A percentile compares a stretch with the other conserved stretches of the same genome.
phyloP scores from a whole-genome alignment of 768 basidiomycete genomes.

The Ramaria rubella region DNA sequence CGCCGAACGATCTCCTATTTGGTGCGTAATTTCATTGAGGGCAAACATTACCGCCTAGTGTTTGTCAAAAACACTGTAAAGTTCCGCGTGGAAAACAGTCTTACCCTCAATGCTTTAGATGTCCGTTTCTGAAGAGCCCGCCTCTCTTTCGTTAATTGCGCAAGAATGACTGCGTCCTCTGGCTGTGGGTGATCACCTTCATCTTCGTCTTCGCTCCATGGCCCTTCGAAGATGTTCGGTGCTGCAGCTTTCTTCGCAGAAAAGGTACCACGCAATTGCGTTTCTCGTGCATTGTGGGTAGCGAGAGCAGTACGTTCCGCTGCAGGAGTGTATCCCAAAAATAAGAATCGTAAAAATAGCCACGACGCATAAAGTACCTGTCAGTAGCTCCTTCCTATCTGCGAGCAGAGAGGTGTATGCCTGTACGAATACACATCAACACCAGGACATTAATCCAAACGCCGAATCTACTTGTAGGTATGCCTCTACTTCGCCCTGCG shows the following conservation, averaged over 20 bases:
- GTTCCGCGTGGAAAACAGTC: too few relatives aligned
- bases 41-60: background rate
- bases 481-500: slow-evolving; percentile 77
- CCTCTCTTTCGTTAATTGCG: slow-evolving; percentile 44
- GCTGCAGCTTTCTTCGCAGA: slow-evolving; percentile 56
- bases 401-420: slow-evolving; percentile 71
- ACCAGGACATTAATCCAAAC: slow-evolving; percentile 9
- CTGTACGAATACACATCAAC: background rate
- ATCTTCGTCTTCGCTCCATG: too few relatives aligned
- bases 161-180: slow-evolving; percentile 54
- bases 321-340: background rate
- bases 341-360: background rate
- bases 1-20: slow-evolving; percentile 55
- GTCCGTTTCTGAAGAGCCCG: slow-evolving; percentile 41
- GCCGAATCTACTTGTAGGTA: slow-evolving; percentile 40
- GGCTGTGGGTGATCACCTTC: slow-evolving; percentile 26
- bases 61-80: too few relatives aligned
- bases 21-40: slow-evolving; percentile 38
- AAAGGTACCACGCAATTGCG: slow-evolving; percentile 56
- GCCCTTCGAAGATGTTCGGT: too few relatives aligned
- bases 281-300: slow-evolving; percentile 60
- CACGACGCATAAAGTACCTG: slow-evolving; percentile 17
- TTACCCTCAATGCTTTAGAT: slow-evolving; percentile 48
- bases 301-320: slow-evolving; percentile 76
- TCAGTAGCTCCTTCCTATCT: slow-evolving; percentile 70